Percentiles rank a stretch among this genome's conserved stretches.
phyloP scores from a whole-genome alignment of 2,329 filamentous ascomycete species.

The Lachnellula occidentalis region DNA sequence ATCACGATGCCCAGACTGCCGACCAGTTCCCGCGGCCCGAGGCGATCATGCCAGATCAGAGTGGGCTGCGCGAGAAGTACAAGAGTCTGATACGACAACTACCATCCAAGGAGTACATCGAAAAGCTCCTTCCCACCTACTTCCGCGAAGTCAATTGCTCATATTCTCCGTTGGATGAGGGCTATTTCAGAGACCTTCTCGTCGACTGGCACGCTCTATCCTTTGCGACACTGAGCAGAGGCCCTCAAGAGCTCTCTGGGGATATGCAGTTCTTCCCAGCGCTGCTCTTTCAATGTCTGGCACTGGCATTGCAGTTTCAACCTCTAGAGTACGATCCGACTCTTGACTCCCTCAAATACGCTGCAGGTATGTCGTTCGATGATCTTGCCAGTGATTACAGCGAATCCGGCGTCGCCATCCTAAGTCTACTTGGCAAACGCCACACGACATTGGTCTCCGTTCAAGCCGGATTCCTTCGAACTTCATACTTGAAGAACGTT shows the following conservation, averaged over 20 bases:
- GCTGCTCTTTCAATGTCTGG: slow-evolving; percentile 53
- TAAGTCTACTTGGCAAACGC: slow-evolving; percentile 51
- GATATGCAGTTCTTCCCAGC: slow-evolving; percentile 54
- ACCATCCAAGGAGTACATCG: slow-evolving; percentile 48
- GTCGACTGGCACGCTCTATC: slow-evolving; percentile 50
- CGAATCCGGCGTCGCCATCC: slow-evolving; percentile 48
- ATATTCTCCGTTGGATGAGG: slow-evolving; percentile 51
- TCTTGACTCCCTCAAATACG: slow-evolving; percentile 54
- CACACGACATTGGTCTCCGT: slow-evolving; percentile 52
- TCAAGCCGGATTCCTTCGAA: slow-evolving; percentile 51
- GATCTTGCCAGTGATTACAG: slow-evolving; percentile 57
- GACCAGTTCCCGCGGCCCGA: slow-evolving; percentile 15
- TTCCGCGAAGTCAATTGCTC: slow-evolving; percentile 55
- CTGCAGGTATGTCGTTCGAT: slow-evolving; percentile 53
- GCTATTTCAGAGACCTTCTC: slow-evolving; percentile 46
- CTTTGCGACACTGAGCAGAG: slow-evolving; percentile 44
- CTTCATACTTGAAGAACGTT: slow-evolving; percentile 52
- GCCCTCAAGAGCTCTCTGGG: slow-evolving; percentile 44
- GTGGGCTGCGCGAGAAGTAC: slow-evolving; percentile 50
- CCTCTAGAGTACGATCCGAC: slow-evolving; percentile 42
- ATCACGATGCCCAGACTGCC: slow-evolving; percentile 32
- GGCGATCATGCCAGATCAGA: slow-evolving; percentile 30
- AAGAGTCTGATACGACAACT: slow-evolving; percentile 53
- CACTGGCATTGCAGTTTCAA: slow-evolving; percentile 48
- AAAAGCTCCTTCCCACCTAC: slow-evolving; percentile 49